Evolutionary conservation across 192 early-diverging fungal genomes (phyloP), one percentile per base, ranked within the genome.

Genomic region (Coemansia sp.): DNA sequence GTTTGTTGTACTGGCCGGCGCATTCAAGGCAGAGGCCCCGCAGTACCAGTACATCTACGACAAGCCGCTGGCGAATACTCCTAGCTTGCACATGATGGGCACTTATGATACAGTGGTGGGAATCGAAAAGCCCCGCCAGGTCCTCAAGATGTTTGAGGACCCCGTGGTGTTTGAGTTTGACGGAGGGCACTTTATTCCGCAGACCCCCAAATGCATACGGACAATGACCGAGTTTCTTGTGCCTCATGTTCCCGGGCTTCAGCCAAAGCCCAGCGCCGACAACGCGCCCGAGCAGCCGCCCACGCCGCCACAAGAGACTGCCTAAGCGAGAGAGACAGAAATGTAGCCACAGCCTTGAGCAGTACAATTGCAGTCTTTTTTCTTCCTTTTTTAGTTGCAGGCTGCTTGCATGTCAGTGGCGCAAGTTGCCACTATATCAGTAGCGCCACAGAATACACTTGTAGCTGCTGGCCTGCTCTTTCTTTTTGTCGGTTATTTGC

Each of bases 131-230:
- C 68, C 73, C 10, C 54, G 40, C 17, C 25, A 65, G 59, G 40
- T 75, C 14, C 59, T 53, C 25, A 19, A 32, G 10, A 37, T 42
- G 19, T 82, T 82, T 53, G 63, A 41, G 22, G 20, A 36, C 24
- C 79, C 79, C 0, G 66, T 67, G 15, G 42, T 69, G 4, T 82
- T 76, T 37, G 79, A 82, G 73, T 76, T 76, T 67, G 69, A 68
- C 14, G 79, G 79, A 25, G 79, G 79, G 32, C 79, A 82, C 59
- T 82, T 73, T 53, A 73, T 82, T 31, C 79, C 79, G 1, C 73
- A 73, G 67, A 73, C 73, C 15, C 66, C 73, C 6, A 42, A 76
- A 22, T 82, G 79, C 43, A 39, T 59, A 29, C 68, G 64, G 20
- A 64, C 51, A 2, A 72, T 82, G 67, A 39, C 59, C 6, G 49